These are phyloP conservation scores for Nitzschia sp. DNA, from an alignment of 108 stramenopile species.

Conservation along the genomic window DNA sequence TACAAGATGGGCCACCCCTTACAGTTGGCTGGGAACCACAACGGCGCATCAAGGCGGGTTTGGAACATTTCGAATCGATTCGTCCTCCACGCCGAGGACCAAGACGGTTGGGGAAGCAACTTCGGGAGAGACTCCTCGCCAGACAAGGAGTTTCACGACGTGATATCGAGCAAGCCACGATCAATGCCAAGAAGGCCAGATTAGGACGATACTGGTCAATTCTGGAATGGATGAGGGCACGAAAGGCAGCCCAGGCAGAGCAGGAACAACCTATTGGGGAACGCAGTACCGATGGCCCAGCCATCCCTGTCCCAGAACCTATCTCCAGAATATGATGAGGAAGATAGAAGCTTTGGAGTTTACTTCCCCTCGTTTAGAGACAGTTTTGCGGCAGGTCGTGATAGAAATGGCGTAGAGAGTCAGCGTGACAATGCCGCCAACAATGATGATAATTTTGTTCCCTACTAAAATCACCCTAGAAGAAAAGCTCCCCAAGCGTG, in stretches of 20 bases:
- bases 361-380: no score
- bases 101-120: background rate
- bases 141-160: background rate
- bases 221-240: background rate
- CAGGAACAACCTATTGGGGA: background rate
- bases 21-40: conserved; percentile 28
- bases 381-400: no score
- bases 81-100: conserved; percentile 5
- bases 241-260: background rate
- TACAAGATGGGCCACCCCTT: conserved; percentile 21
- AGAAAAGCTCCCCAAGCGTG: no score
- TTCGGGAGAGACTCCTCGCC: background rate
- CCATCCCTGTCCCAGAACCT: no score
- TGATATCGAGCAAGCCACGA: conserved; percentile 14
- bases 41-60: background rate
- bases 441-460: no score
- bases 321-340: no score
- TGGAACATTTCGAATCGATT: conserved; percentile 13
- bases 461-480: no score
- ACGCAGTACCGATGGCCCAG: no score
- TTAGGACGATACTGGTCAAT: background rate
- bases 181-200: conserved; percentile 9
- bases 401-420: no score
- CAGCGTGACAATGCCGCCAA: no score
- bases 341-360: no score